Evolutionary conservation across 1,139 yeast genomes (phyloP), one percentile per base, ranked within the genome.

Genomic region (Zhuliangozyma blackwelliae): DNA sequence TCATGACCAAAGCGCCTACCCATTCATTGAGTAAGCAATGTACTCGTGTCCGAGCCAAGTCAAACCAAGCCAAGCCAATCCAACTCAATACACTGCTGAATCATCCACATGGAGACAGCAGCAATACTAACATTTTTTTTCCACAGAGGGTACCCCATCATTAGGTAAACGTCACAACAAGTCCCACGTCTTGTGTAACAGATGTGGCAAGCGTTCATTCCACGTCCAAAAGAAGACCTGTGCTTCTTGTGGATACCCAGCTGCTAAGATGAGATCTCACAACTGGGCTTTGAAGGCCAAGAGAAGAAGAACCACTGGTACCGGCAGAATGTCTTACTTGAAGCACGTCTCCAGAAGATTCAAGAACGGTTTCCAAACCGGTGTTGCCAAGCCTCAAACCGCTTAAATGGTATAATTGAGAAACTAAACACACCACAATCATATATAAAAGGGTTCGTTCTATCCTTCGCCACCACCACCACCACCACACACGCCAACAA

Each of bases 121-220:
- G 16, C 26, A 11, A 29, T 38, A 44, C 50, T 44, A 43, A 50
- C 46, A 44, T 47, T 60, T 56, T 60, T 56, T 22, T 22, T 42
- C 46, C 51, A 62, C 66, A 88, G 96, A 92, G 90, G 98, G 98
- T 88, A 92, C 98, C 75, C 96, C 97, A 80, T 88, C 97, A 73
- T 84, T 88, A 82, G 97, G 98, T 84, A 92, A 90, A 81, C 89
- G 95, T 77, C 97, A 92, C 89, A 90, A 87, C 94, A 94, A 94
- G 82, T 84, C 97, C 71, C 99, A 92, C 89, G 86, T 95, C 69
- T 80, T 90, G 77, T 94, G 99, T 82, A 88, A 84, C 82, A 89
- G 97, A 85, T 92, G 99, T 81, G 97, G 97, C 65, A 77, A 80
- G 68, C 96, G 97, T 81, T 84, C 97, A 50, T 92, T 90, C 95